These are phyloP conservation scores for Pulveroboletus frians DNA, from an alignment of 768 basidiomycete species.

Conservation along the genomic window DNA sequence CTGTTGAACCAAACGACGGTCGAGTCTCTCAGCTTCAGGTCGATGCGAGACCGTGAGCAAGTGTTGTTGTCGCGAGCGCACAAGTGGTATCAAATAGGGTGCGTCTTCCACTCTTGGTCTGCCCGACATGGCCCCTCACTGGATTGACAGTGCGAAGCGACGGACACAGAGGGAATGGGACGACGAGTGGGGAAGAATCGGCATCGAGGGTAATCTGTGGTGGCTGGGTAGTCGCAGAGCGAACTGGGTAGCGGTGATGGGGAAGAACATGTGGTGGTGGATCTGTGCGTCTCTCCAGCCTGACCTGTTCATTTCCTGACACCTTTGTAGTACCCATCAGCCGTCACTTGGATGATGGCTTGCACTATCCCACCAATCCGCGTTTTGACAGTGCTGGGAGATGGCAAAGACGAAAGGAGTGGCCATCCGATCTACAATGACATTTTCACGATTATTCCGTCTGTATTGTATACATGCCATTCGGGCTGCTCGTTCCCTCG, in stretches of 20 bases:
- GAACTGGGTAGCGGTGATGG: slow-evolving; percentile 86
- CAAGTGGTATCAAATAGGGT: slow-evolving; percentile 53
- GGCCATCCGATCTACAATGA: slow-evolving; percentile 65
- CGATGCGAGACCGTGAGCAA: slow-evolving; percentile 63
- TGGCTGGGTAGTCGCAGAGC: slow-evolving; percentile 58
- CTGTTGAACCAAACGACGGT: slow-evolving; percentile 69
- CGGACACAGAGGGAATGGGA: slow-evolving; percentile 54
- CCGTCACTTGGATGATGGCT: slow-evolving; percentile 50
- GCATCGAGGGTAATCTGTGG: slow-evolving; percentile 83
- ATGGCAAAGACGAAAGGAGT: slow-evolving; percentile 61
- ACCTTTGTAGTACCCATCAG: slow-evolving; percentile 44
- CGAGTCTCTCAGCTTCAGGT: slow-evolving; percentile 58
- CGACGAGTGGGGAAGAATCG: slow-evolving; percentile 72
- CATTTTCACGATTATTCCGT: not conserved
- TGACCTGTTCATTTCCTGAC: not conserved
- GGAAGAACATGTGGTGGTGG: slow-evolving; percentile 62
- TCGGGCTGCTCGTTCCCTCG: not conserved
- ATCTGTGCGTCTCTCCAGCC: slow-evolving; percentile 52
- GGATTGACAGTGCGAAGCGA: slow-evolving; percentile 42
- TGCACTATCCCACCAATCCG: slow-evolving; percentile 63
- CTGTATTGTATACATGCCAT: not conserved
- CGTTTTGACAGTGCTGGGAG: slow-evolving; percentile 67
- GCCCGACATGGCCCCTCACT: not conserved
- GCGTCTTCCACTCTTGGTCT: slow-evolving; percentile 20
- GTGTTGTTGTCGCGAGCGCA: slow-evolving; percentile 45